phyloP scores from a whole-genome alignment of 345 rosid species.

The Nephelium lappaceum region DNA sequence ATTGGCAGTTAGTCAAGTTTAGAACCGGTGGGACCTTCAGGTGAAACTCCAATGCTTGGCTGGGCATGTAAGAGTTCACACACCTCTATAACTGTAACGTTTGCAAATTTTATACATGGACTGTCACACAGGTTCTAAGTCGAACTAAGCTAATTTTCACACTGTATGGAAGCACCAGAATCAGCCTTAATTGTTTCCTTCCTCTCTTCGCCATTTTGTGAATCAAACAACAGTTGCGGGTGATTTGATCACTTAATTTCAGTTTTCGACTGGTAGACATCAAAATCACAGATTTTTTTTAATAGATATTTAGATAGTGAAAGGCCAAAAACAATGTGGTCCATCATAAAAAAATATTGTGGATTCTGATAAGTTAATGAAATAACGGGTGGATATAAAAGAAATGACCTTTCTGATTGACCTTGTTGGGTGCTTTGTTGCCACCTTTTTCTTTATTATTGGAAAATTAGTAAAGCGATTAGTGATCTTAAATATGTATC shows the following conservation, averaged over 20 bases:
- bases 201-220: not conserved
- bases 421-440: no score
- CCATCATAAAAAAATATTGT: not conserved
- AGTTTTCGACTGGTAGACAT: not conserved
- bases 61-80: not conserved
- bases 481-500: not conserved
- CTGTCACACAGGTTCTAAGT: no score
- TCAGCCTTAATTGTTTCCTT: not conserved
- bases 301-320: not conserved
- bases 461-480: slow-evolving; percentile 2
- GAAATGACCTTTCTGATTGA: slow-evolving; percentile 12
- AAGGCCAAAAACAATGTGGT: not conserved
- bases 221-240: not conserved
- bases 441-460: slow-evolving; percentile 5
- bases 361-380: not conserved
- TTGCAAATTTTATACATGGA: no score
- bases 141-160: no score
- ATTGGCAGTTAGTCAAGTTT: no score
- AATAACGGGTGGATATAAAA: not conserved
- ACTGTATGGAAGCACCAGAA: not conserved
- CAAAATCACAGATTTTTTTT: not conserved
- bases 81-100: no score
- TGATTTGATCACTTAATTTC: no score
- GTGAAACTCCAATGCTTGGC: not conserved
- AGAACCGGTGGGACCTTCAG: no score